Percentiles rank a stretch among this genome's conserved stretches.
These are phyloP conservation scores for Pichia sp. DNA, from an alignment of 1,139 yeast species.

Conservation along the genomic window DNA sequence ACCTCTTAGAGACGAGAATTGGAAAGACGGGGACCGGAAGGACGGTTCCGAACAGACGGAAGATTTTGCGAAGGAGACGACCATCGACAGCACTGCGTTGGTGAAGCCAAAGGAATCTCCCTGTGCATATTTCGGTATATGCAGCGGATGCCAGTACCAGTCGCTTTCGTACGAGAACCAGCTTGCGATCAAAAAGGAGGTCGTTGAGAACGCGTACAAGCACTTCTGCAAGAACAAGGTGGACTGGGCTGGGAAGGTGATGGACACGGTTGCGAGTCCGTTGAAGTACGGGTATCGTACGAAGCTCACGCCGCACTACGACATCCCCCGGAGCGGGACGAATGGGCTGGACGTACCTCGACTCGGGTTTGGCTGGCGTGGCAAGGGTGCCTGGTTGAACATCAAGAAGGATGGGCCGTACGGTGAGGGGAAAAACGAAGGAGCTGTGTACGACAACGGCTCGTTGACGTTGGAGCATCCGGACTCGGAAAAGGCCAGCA, in stretches of 20 bases:
- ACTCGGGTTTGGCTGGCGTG: conserved; percentile 86
- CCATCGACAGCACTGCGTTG: not conserved
- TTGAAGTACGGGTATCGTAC: conserved; percentile 75
- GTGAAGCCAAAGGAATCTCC: conserved; percentile 4
- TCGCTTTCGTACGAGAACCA: conserved; percentile 70
- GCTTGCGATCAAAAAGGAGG: conserved; percentile 62
- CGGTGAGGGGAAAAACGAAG: not conserved
- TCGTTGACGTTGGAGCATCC: conserved; percentile 10
- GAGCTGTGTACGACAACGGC: conserved; percentile 5
- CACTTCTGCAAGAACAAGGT: conserved; percentile 40
- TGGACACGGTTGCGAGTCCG: conserved; percentile 76
- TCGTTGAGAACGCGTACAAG: conserved; percentile 77
- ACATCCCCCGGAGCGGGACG: conserved; percentile 51
- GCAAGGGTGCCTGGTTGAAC: conserved; percentile 58
- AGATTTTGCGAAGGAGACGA: not conserved
- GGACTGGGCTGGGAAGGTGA: conserved; percentile 35
- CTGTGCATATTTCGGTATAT: conserved; percentile 75
- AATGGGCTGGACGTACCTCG: conserved; percentile 48
- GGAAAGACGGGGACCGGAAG: not conserved
- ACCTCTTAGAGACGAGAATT: conserved; percentile 44
- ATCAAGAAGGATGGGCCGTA: conserved; percentile 5
- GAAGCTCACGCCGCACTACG: conserved; percentile 93
- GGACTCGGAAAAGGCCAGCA: conserved; percentile 2
- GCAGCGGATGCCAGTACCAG: conserved; percentile 94
- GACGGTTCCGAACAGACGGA: not conserved